Evolutionary conservation across 2,329 filamentous ascomycete species (phyloP).

Genomic region (Stachybotrys elegans): DNA sequence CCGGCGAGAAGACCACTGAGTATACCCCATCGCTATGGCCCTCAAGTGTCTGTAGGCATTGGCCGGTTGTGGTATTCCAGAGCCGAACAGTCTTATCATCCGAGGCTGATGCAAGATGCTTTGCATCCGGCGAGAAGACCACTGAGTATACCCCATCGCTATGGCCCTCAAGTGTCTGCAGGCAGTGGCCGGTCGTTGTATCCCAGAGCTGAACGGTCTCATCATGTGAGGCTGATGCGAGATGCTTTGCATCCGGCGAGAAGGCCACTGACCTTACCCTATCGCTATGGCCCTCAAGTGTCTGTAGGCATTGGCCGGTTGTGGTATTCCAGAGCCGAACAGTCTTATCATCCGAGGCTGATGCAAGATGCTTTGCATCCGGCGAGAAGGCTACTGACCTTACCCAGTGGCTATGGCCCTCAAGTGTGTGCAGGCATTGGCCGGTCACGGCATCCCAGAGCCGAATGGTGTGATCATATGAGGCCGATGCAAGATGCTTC

Average conservation of each 20-base stretch:
- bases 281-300: slow-evolving; percentile 4
- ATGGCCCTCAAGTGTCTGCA: slow-evolving; percentile 5
- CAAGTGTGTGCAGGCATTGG: slow-evolving; percentile 4
- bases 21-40: slow-evolving; percentile 3
- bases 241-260: background rate
- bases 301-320: slow-evolving; percentile 5
- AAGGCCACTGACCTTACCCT: background rate
- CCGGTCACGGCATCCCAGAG: slow-evolving; percentile 12
- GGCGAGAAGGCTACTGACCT: slow-evolving; percentile 6
- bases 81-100: background rate
- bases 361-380: slow-evolving; percentile 3
- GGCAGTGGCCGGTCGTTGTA: background rate
- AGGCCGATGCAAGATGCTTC: slow-evolving; percentile 8
- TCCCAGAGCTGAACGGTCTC: background rate
- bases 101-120: background rate
- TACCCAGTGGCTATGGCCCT: slow-evolving; percentile 6
- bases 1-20: slow-evolving; percentile 3
- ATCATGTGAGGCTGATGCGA: background rate
- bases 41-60: slow-evolving; percentile 7
- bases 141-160: background rate
- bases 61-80: slow-evolving; percentile 5
- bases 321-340: slow-evolving; percentile 9
- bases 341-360: slow-evolving; percentile 4
- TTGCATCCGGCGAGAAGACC: slow-evolving; percentile 1
- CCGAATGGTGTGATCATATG: slow-evolving; percentile 8